Base-by-base conservation (phyloP, 2,329 filamentous ascomycete genomes). In the Hawksworthiomyces lignivorus region DNA sequence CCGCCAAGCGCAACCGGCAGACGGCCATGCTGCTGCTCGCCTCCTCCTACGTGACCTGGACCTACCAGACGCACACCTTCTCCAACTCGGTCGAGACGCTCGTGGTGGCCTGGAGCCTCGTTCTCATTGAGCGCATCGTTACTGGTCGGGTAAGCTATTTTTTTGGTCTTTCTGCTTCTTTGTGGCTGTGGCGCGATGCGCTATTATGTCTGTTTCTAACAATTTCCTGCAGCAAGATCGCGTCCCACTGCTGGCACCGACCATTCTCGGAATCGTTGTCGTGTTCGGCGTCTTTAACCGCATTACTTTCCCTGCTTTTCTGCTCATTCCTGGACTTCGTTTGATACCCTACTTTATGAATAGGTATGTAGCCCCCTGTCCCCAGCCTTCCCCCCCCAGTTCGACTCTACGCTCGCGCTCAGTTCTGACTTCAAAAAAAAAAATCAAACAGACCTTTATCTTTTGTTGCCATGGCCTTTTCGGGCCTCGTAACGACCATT, bases 21-120 rank as follows among this genome's bases (percentile, higher is more conserved):
- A 69, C 83, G 42, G 87, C 88, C 9, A 77, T 94, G 33, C 70
- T 94, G 34, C 73, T 98, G 44, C 84, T 96, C 47, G 88, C 90
- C 34, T 97, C 90, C 21, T 96, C 88, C 20, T 98, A 97, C 64
- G 90, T 96, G 53, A 98, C 92, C 36, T 98, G 92, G 90, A 96
- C 90, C 33, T 95, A 90, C 65, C 92, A 98, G 65, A 92, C 87
- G 15, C 92, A 98, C 64, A 97, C 92, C 11, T 97, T 98, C 62
- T 97, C 90, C 49, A 98, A 98, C 65, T 94, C 90, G 48, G 76
- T 97, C 51, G 92, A 98, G 68, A 97, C 92, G 3, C 69, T 98
- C 53, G 75, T 90, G 38, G 88, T 98, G 39, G 77, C 87, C 41
- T 98, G 92, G 92, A 89, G 85, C 56, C 66, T 98, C 61, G 89